Evolutionary conservation across 1,284 basidiomycete species (phyloP), one percentile per base, ranked within the genome.

Genomic region (Irpex sp.): DNA sequence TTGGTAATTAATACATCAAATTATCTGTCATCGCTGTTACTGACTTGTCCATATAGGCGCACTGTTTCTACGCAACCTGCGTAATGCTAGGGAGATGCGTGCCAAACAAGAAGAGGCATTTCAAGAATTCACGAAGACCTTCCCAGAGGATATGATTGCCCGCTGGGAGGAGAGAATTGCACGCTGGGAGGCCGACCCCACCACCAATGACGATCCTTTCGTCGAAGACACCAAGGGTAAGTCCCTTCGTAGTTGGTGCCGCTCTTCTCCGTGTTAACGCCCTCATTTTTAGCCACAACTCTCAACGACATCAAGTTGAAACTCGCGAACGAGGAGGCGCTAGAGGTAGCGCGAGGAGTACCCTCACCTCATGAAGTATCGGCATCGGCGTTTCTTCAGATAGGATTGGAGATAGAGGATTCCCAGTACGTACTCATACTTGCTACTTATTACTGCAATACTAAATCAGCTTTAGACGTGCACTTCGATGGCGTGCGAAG

Each of bases 121-220:
- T 31, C 34, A 61, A 3, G 48, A 60, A 2, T 65, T 60, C 58
- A 34, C 26, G 11, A 49, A 17, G 8, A 61, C 61, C 5, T 62
- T 67, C 38, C 26, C 54, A 2, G 1, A 38, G 9, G 62, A 63
- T 11, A 26, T 17, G 4, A 58, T 58, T n/a, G 26, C 13, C 2
- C 21, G 37, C 17, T 68, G 67, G 67, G 21, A 31, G 11, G 49
- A 31, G 36, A 54, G 55, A 19, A 34, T 68, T 8, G 19, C 19
- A 19, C 17, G 8, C n/a, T 68, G 67, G 67, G 51, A 67, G 13
- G n/a, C 49, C 13, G 51, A 68, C 59, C 58, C 40, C 2, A 17
- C 31, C 5, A 31, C 47, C 5, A 62, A 61, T 19, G 63, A 60
- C 5, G 58, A 67, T 56, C 64, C 61, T 4, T 67, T 54, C 40